Conservation (phyloP, 2,329 filamentous ascomycete species). For the Elsinoe australis region DNA sequence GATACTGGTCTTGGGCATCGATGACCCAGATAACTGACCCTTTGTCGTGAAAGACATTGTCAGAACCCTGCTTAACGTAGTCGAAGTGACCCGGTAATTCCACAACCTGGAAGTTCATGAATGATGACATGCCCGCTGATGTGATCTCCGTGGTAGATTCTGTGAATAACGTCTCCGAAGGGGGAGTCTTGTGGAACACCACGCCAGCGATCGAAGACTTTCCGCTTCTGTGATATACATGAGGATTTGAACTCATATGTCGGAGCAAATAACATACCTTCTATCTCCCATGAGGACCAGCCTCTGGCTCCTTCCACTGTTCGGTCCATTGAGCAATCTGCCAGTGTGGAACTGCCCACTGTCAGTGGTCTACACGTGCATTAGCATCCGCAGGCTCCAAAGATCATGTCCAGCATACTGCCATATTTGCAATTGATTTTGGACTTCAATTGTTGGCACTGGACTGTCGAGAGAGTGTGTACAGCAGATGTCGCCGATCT, state of each 20-base stretch:
- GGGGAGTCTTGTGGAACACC: slow-evolving; percentile 96
- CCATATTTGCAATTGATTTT: no score
- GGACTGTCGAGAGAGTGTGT: no score
- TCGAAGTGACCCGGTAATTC: slow-evolving; percentile 94
- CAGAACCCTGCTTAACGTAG: slow-evolving; percentile 81
- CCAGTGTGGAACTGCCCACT: slow-evolving; percentile 30
- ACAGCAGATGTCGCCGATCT: not conserved
- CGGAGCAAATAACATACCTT: slow-evolving; percentile 53
- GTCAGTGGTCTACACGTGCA: not conserved
- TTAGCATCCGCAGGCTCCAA: not conserved
- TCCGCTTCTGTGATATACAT: slow-evolving; percentile 84
- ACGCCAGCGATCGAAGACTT: slow-evolving; percentile 98
- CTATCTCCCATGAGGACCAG: slow-evolving; percentile 91
- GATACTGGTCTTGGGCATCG: slow-evolving; percentile 95
- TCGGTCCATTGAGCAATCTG: slow-evolving; percentile 41
- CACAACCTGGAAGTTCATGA: slow-evolving; percentile 99
- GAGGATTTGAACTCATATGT: no score
- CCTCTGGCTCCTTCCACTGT: slow-evolving; percentile 64
- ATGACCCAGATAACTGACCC: slow-evolving; percentile 98
- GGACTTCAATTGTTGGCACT: no score
- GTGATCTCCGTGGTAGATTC: slow-evolving; percentile 92
- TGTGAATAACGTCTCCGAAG: slow-evolving; percentile 89
- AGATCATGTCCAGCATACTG: slow-evolving; percentile 1
- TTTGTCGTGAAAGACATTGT: slow-evolving; percentile 89
- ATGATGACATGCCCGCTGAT: slow-evolving; percentile 91